Evolutionary conservation across 1,139 yeast species (phyloP), one percentile per base, ranked within the genome.

Genomic region (Candida frijolesensis): DNA sequence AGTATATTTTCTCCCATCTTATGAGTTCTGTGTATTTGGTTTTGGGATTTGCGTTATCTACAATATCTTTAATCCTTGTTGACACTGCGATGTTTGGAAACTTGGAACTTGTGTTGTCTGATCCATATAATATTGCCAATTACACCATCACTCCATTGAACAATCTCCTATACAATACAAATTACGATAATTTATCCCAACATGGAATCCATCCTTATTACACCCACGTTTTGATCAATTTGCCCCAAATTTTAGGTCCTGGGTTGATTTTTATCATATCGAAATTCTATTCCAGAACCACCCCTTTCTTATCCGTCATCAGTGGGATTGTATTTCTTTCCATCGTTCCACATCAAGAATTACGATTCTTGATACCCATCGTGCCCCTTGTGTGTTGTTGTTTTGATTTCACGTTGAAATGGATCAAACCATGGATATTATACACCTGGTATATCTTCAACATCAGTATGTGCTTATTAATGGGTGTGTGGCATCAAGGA

Each of bases 401-500:
- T 54, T 77, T 86, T 54, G 85, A 83, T 60, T 65, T 78, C 48
- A 62, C 54, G 9, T 50, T 44, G 37, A 52, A 49, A 54, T 58
- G 30, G 54, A 57, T 58, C 50, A 56, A n/a, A 16, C 38, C 54
- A 33, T 57, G 46, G 58, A 55, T n/a, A 61, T 60, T n/a, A 34
- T 61, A 65, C 38, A 49, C 67, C 0, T 90, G 96, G 95, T 70
- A 86, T 35, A 52, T 71, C 0, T 95, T 89, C 71, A 92, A 92
- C 62, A 18, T 78, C 0, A 39, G 72, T 0, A 67, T 89, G 76
- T 81, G 84, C 0, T 42, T 84, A 0, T 57, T 92, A 1, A 85
- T 89, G 87, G 98, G 98, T 0, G 65, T 83, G 0, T 74, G 83
- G 25, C 99, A 95, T 60, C 99, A 95, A 70, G 92, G 95, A 39